Base-by-base conservation (phyloP, 2,329 filamentous ascomycete species). In the Periconia macrospinosa region DNA sequence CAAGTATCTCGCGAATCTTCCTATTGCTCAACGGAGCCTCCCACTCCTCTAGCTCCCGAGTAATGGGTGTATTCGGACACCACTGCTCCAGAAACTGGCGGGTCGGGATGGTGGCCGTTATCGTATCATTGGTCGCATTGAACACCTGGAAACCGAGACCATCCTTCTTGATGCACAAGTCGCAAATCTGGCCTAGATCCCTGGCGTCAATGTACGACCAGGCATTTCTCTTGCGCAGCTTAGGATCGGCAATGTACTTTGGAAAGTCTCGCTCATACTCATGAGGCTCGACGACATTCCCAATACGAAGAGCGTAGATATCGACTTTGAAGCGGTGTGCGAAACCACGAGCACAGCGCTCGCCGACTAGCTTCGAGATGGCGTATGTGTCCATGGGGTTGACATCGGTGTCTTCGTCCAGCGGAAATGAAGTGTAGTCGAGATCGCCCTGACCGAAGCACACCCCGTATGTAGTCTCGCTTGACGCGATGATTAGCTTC, bases 131-230 rank as follows among this genome's bases (percentile, higher is more conserved):
- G 0, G 83, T 85, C 1, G 83, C 84, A 62, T 87, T 87, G 69
- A 87, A 87, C 0, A 86, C 72, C 63, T 87, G 83, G 59, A 85
- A 87, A 0, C 84, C 84, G 10, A 87, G 62, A 0, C 81, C 83
- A 62, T 78, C 76, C 58, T 79, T 82, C 55, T 78, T 59, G 5
- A 86, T 75, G 17, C 76, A 79, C 9, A 82, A 62, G 57, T 86
- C 75, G 62, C 82, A 86, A 52, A 87, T 86, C 67, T 84, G 81
- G 0, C 83, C 85, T 2, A 87, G 66, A 60, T 87, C 85, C 3
- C 84, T 69, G 0, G 83, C 82, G 65, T 87, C 85, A 19, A 84
- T 84, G 65, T 88, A 87, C 19, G 77, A 80, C 84, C 84, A 87
- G 0, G 81, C 84, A 63, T 86, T 85, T 1, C 79, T 73, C 61